Percentiles rank a stretch among this genome's conserved stretches.
phyloP scores from a whole-genome alignment of 2,329 filamentous ascomycete genomes.

The Aspergillus fructus region DNA sequence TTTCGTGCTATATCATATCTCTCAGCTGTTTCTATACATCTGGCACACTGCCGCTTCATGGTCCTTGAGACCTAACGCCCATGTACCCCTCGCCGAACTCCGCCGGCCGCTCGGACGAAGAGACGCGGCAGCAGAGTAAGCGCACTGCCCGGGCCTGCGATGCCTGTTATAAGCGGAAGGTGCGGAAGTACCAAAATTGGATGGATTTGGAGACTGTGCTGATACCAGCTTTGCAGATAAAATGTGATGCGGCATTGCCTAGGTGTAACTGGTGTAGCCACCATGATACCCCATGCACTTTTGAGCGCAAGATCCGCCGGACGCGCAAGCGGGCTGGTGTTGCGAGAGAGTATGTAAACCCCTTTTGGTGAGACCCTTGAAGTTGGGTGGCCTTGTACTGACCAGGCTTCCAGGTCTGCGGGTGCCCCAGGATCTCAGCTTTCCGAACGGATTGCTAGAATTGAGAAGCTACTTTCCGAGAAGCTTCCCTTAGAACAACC shows the following conservation, averaged over 20 bases:
- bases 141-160: constrained; percentile 47
- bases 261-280: constrained; percentile 54
- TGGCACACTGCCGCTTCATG: no score
- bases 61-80: background rate
- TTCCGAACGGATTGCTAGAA: constrained; percentile 41
- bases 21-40: background rate
- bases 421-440: constrained; percentile 30
- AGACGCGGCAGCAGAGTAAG: constrained; percentile 18
- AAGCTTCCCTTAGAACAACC: constrained; percentile 26
- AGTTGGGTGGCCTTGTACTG: background rate
- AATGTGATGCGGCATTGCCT: constrained; percentile 48
- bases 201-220: background rate
- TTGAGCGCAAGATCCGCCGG: constrained; percentile 33
- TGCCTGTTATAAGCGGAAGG: constrained; percentile 52
- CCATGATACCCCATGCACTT: constrained; percentile 50
- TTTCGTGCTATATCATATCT: background rate
- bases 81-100: constrained; percentile 20
- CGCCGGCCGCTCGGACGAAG: constrained; percentile 22
- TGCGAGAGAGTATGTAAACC: constrained; percentile 20
- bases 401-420: background rate
- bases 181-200: constrained; percentile 15
- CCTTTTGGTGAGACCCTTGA: background rate
- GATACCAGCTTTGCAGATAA: constrained; percentile 40
- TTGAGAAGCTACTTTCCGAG: constrained; percentile 40
- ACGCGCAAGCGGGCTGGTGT: constrained; percentile 28